phyloP scores from a whole-genome alignment of 2,329 filamentous ascomycete genomes.

The Microdochium bolleyi region DNA sequence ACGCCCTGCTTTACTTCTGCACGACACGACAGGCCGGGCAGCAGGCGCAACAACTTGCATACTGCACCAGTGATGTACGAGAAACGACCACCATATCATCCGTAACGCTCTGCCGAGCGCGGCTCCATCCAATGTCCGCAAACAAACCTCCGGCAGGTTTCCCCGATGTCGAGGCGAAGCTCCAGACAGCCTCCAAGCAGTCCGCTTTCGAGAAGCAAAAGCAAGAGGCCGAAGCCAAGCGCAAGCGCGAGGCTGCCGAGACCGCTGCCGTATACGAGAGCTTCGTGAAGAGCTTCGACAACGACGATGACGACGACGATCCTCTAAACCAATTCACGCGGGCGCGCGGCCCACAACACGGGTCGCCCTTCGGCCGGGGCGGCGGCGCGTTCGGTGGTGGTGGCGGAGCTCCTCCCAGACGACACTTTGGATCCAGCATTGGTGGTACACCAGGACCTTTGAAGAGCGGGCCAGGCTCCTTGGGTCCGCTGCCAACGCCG shows the following conservation, averaged over 20 bases:
- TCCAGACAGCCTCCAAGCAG: constrained; percentile 73
- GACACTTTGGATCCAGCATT: constrained; percentile 52
- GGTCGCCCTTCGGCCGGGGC: constrained; percentile 16
- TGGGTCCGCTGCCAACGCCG: constrained; percentile 34
- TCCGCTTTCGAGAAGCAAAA: constrained; percentile 84
- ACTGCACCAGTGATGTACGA: not conserved
- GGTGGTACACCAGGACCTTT: not conserved
- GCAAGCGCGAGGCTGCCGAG: constrained; percentile 74
- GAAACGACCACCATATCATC: not conserved
- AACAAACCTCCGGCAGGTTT: constrained; percentile 48
- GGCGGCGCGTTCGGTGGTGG: constrained; percentile 17
- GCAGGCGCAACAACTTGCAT: no score
- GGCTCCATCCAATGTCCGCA: constrained; percentile 19
- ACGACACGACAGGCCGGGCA: no score
- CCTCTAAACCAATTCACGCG: constrained; percentile 3
- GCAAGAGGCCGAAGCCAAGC: constrained; percentile 84
- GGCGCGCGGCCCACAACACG: constrained; percentile 3
- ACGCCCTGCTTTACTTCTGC: no score
- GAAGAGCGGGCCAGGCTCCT: not conserved
- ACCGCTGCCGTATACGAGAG: constrained; percentile 81
- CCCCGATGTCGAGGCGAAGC: constrained; percentile 67
- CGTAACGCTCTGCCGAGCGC: not conserved
- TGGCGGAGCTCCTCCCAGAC: constrained; percentile 32
- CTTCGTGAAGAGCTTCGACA: constrained; percentile 74
- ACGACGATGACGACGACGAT: constrained; percentile 44